Evolutionary conservation across 345 rosid genomes (phyloP).

Genomic region (Gossypium anomalum): DNA sequence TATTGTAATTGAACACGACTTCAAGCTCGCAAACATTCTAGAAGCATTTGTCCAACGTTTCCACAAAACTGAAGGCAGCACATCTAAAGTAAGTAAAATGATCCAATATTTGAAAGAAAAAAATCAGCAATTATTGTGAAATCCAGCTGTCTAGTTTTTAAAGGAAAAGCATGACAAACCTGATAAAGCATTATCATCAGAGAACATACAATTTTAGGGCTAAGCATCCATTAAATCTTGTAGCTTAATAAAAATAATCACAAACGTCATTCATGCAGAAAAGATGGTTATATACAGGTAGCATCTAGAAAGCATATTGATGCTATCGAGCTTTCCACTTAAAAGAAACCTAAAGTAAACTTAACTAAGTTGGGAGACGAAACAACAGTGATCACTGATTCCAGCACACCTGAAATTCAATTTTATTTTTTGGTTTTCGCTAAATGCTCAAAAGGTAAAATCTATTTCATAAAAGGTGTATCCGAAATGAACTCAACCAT

Average conservation of each 20-base stretch:
- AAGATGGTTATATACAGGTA: no score
- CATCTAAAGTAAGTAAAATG: constrained; percentile 16
- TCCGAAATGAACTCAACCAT: not conserved
- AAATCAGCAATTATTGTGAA: not conserved
- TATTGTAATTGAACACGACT: no score
- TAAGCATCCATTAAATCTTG: not conserved
- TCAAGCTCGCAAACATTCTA: constrained; percentile 53
- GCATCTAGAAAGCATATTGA: no score
- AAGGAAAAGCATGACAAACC: not conserved
- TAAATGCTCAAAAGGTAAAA: not conserved
- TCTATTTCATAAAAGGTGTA: not conserved
- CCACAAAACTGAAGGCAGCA: constrained; percentile 74
- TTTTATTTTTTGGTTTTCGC: not conserved
- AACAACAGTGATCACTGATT: no score
- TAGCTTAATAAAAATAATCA: no score
- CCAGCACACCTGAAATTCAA: not conserved
- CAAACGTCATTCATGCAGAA: no score
- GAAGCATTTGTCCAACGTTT: constrained; percentile 97
- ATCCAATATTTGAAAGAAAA: constrained; percentile 10
- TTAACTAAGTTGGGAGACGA: no score
- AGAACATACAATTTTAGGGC: not conserved
- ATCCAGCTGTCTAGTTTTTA: not conserved
- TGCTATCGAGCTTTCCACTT: no score
- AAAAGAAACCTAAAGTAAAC: no score
- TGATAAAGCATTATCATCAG: not conserved